Percentiles rank a stretch among this genome's conserved stretches.
phyloP scores from a whole-genome alignment of 768 basidiomycete species.

The Leucosporidium creatinivorum region DNA sequence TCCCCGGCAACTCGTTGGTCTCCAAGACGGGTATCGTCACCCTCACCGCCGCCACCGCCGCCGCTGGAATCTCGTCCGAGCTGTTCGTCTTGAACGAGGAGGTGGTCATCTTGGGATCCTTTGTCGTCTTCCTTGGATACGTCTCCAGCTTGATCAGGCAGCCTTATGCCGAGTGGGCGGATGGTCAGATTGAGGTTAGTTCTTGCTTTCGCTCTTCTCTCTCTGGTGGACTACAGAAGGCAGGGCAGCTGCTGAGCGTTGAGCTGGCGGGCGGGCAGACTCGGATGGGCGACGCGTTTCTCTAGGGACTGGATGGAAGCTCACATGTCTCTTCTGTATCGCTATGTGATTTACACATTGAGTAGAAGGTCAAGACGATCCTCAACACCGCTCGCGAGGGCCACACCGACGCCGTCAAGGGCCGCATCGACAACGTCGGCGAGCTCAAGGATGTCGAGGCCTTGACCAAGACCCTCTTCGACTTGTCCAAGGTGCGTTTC shows the following conservation, averaged over 20 bases:
- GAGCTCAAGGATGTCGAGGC: conserved; percentile 94
- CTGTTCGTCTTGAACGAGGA: conserved; percentile 97
- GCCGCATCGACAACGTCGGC: conserved; percentile 81
- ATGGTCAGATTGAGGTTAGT: conserved; percentile 63
- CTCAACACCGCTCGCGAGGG: conserved; percentile 73
- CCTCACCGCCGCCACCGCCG: conserved; percentile 49
- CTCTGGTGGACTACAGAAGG: neutral
- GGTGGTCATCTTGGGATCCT: conserved; percentile 72
- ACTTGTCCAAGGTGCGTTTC: conserved; percentile 70
- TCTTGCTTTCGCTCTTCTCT: neutral
- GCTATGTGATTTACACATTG: neutral
- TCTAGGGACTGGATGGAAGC: neutral
- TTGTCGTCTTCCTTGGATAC: conserved; percentile 33
- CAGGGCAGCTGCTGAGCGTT: too few species aligned
- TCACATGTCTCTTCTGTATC: neutral
- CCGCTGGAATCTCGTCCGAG: conserved; percentile 49
- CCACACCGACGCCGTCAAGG: conserved; percentile 87
- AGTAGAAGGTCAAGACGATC: conserved; percentile 62
- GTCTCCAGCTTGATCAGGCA: conserved; percentile 50
- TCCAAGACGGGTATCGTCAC: conserved; percentile 92
- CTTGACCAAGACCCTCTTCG: conserved; percentile 82
- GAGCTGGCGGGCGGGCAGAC: too few species aligned
- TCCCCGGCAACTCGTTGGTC: conserved; percentile 67
- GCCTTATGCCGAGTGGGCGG: conserved; percentile 89
- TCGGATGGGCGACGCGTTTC: neutral